Evolutionary conservation across 2,329 filamentous ascomycete species (phyloP).

Genomic region (Graphilbum fragrans): DNA sequence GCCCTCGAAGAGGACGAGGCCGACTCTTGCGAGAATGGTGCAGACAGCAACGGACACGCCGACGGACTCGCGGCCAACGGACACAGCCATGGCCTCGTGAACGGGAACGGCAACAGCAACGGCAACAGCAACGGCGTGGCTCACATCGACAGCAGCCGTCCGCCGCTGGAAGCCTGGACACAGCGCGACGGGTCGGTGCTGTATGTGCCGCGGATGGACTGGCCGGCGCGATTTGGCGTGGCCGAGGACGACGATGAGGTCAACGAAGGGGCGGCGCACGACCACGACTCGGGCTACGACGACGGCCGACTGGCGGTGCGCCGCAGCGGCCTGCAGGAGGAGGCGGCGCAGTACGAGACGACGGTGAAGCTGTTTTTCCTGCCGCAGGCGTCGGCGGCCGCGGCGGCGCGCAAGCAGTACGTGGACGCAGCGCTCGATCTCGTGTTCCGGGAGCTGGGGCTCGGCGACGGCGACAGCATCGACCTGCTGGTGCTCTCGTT

Average conservation of each 20-base stretch:
- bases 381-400: conserved; percentile 50
- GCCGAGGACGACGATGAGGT: not conserved
- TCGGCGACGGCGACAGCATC: conserved; percentile 56
- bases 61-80: conserved; percentile 12
- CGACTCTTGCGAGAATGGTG: not conserved
- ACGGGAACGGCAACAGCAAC: conserved; percentile 13
- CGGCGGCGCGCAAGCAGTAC: conserved; percentile 53
- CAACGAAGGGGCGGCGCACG: not conserved
- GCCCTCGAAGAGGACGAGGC: conserved; percentile 23
- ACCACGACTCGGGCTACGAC: conserved; percentile 3
- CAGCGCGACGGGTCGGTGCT: conserved; percentile 45
- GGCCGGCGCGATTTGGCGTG: no score
- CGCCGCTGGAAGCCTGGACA: conserved; percentile 50
- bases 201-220: conserved; percentile 70
- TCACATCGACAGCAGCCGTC: conserved; percentile 8
- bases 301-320: conserved; percentile 14
- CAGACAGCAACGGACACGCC: conserved; percentile 9
- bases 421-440: conserved; percentile 67
- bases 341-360: conserved; percentile 78
- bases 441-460: conserved; percentile 68
- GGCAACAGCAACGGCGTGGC: conserved; percentile 4
- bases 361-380: conserved; percentile 94
- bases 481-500: conserved; percentile 90
- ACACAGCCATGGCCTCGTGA: conserved; percentile 15
- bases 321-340: conserved; percentile 60